Conservation (phyloP, 2,329 filamentous ascomycete species). For the Aspergillus fumigatus region DNA sequence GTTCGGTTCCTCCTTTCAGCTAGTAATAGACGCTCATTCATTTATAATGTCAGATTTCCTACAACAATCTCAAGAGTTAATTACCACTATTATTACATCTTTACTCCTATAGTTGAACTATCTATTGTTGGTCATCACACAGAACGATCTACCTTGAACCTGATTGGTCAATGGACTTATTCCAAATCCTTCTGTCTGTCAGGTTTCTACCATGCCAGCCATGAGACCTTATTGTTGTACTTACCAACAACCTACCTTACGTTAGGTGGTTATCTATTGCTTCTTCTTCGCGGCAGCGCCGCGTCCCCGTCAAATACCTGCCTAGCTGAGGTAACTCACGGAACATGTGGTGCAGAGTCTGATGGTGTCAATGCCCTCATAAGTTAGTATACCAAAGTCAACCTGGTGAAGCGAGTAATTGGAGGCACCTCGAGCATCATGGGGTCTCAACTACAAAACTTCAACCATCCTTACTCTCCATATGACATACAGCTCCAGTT, state of each 20-base stretch:
- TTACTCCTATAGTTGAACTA: no score
- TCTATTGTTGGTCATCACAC: no score
- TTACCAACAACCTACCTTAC: not conserved
- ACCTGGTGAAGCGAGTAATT: not conserved
- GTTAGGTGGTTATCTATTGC: not conserved
- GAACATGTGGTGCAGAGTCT: not conserved
- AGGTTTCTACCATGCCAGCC: no score
- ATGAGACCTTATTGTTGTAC: not conserved
- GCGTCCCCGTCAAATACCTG: not conserved
- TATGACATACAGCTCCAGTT: constrained; percentile 86
- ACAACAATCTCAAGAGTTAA: no score
- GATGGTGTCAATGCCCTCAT: not conserved
- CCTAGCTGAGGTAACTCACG: not conserved
- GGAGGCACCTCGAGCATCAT: constrained; percentile 17
- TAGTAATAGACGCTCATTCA: no score
- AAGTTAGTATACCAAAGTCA: not conserved
- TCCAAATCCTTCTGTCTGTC: no score
- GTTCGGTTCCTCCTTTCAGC: no score
- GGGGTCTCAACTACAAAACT: constrained; percentile 49
- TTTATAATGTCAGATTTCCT: no score
- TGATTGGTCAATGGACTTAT: no score
- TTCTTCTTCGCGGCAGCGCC: not conserved
- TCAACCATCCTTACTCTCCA: constrained; percentile 81
- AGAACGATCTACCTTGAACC: no score
- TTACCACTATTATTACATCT: no score